Percentiles rank a stretch among this genome's conserved stretches.
phyloP scores from a whole-genome alignment of 805 yeast species.

The Barnettozyma botsteinii region DNA sequence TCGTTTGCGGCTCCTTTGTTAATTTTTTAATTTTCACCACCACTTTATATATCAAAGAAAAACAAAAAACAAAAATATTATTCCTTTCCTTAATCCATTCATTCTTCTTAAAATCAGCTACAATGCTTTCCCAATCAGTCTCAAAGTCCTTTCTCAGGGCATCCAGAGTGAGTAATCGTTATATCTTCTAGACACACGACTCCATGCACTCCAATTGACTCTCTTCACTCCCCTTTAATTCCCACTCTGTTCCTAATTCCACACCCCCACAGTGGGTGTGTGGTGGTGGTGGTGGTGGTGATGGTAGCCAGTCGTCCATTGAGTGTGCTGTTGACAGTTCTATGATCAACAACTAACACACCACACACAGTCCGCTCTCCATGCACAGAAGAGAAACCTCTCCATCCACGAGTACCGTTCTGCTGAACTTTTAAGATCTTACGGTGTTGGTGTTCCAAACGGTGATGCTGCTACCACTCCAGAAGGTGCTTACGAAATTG shows the following conservation, averaged over 20 bases:
- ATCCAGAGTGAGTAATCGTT: conserved; percentile 12
- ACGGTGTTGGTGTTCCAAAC: conserved; percentile 85
- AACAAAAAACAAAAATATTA: too few species aligned
- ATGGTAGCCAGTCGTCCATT: too few species aligned
- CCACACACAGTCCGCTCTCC: conserved; percentile 11
- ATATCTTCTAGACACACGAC: too few species aligned
- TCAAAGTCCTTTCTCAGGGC: conserved; percentile 18
- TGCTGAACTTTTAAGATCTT: conserved; percentile 71
- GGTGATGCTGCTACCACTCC: conserved; percentile 91
- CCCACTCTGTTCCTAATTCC: too few species aligned
- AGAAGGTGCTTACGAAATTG: conserved; percentile 79
- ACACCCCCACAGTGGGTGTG: too few species aligned
- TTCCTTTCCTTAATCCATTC: not conserved
- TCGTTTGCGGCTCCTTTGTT: too few species aligned
- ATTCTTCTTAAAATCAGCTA: not conserved
- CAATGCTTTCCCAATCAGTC: conserved; percentile 16
- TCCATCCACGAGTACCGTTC: conserved; percentile 96
- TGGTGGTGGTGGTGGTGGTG: too few species aligned
- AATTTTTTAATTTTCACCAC: too few species aligned
- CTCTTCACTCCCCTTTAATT: too few species aligned
- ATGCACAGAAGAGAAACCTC: conserved; percentile 52
- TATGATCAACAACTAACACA: conserved; percentile 1
- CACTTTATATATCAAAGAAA: too few species aligned
- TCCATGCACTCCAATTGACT: too few species aligned
- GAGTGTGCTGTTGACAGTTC: too few species aligned